These are phyloP conservation scores for Exophiala sp. DNA, from an alignment of 2,329 filamentous ascomycete species.

Conservation along the genomic window DNA sequence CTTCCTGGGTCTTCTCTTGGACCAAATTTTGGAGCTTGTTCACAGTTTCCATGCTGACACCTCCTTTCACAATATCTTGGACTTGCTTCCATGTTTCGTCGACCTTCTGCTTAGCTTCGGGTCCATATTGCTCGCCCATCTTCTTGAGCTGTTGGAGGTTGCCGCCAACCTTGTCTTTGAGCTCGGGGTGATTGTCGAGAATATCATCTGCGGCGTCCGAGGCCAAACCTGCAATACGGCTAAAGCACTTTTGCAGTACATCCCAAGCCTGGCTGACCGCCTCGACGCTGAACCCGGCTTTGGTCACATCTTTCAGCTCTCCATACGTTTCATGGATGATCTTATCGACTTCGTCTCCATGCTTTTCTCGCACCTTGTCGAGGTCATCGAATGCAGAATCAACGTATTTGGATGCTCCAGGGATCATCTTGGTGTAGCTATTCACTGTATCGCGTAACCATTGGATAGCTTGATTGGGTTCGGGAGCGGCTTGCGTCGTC, in stretches of 20 bases:
- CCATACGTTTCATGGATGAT: slow-evolving; percentile 62
- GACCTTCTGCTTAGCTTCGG: slow-evolving; percentile 69
- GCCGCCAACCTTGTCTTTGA: slow-evolving; percentile 66
- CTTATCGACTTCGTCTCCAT: slow-evolving; percentile 63
- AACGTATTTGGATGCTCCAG: slow-evolving; percentile 62
- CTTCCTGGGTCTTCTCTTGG: slow-evolving; percentile 62
- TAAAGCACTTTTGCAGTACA: slow-evolving; percentile 56
- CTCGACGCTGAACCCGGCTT: slow-evolving; percentile 57
- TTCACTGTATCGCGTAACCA: slow-evolving; percentile 61
- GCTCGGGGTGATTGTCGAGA: slow-evolving; percentile 64
- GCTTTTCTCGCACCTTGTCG: slow-evolving; percentile 60
- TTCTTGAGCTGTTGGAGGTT: slow-evolving; percentile 63
- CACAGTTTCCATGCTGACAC: slow-evolving; percentile 49
- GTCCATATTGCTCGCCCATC: slow-evolving; percentile 63
- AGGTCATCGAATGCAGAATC: slow-evolving; percentile 65
- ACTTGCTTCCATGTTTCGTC: slow-evolving; percentile 65
- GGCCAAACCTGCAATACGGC: slow-evolving; percentile 55
- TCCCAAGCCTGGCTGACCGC: slow-evolving; percentile 57
- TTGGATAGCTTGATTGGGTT: slow-evolving; percentile 60
- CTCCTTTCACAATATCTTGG: slow-evolving; percentile 57
- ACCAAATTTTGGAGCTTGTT: slow-evolving; percentile 56
- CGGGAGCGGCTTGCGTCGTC: slow-evolving; percentile 57
- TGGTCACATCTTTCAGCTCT: slow-evolving; percentile 58
- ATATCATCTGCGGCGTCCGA: slow-evolving; percentile 60
- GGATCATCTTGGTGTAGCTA: slow-evolving; percentile 65